Percentiles rank a stretch among this genome's conserved stretches.
phyloP scores from a whole-genome alignment of 2,329 filamentous ascomycete species.

The Pestalotiopsis sp. region DNA sequence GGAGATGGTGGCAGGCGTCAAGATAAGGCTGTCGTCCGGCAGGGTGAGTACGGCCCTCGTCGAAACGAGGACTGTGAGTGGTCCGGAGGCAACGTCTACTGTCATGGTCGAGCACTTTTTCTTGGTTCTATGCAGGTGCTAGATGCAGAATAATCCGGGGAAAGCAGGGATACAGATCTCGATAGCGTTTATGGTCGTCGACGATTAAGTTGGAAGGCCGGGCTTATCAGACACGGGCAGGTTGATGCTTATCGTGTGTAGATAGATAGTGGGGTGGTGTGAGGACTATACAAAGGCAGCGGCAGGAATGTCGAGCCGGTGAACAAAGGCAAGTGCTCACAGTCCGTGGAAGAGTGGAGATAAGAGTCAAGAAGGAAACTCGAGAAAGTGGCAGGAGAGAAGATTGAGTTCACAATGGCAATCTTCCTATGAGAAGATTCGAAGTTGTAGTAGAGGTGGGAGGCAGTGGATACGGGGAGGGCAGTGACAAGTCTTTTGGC shows the following conservation, averaged over 20 bases:
- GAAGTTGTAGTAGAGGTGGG: neutral
- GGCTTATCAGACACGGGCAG: neutral
- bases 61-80: conserved; percentile 77
- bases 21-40: conserved; percentile 57
- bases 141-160: conserved; percentile 8
- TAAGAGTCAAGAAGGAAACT: neutral
- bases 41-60: conserved; percentile 80
- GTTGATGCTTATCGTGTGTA: neutral
- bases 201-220: neutral
- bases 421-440: neutral
- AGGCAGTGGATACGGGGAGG: neutral
- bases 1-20: conserved; percentile 82
- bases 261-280: neutral
- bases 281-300: neutral
- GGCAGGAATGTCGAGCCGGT: neutral
- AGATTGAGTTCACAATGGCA: neutral
- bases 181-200: conserved; percentile 3
- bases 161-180: neutral
- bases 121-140: neutral
- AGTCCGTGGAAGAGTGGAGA: neutral
- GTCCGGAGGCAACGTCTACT: conserved; percentile 25
- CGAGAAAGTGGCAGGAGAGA: neutral
- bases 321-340: neutral
- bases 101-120: conserved; percentile 21
- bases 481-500: conserved; percentile 1